phyloP scores from a whole-genome alignment of 768 basidiomycete species.

The Rhizopogon rudus region DNA sequence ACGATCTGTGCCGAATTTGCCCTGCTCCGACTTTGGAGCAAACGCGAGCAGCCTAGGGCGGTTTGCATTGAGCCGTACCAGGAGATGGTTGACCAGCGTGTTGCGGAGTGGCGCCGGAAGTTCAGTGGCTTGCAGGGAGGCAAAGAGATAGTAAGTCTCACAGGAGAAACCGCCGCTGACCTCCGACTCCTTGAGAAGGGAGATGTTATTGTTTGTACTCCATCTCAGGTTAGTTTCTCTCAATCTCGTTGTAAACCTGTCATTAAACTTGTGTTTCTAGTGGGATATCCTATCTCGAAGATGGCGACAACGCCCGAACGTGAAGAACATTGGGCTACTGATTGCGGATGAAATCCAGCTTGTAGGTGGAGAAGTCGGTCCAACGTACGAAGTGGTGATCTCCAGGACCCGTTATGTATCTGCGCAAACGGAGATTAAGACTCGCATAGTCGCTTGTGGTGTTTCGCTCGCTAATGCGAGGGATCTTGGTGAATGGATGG shows the following conservation, averaged over 20 bases:
- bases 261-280: constrained; percentile 31
- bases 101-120: constrained; percentile 84
- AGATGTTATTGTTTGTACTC: constrained; percentile 93
- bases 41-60: constrained; percentile 72
- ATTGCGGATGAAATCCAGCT: constrained; percentile 96
- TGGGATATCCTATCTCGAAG: constrained; percentile 94
- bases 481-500: constrained; percentile 98
- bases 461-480: constrained; percentile 95
- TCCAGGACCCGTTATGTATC: constrained; percentile 97
- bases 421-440: constrained; percentile 88
- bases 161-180: constrained; percentile 92
- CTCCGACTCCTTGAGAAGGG: constrained; percentile 84
- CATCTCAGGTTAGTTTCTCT: constrained; percentile 60
- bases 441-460: constrained; percentile 90
- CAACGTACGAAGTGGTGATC: constrained; percentile 94
- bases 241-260: not conserved
- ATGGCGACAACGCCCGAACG: constrained; percentile 97
- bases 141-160: constrained; percentile 90
- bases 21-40: constrained; percentile 91
- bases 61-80: constrained; percentile 97
- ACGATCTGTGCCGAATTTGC: constrained; percentile 98
- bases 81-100: constrained; percentile 93
- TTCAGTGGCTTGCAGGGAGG: constrained; percentile 81
- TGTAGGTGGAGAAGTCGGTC: constrained; percentile 91
- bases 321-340: constrained; percentile 86